These are phyloP conservation scores for Magnaporthiopsis rhizophila DNA, from an alignment of 2,329 filamentous ascomycete genomes.

Conservation along the genomic window DNA sequence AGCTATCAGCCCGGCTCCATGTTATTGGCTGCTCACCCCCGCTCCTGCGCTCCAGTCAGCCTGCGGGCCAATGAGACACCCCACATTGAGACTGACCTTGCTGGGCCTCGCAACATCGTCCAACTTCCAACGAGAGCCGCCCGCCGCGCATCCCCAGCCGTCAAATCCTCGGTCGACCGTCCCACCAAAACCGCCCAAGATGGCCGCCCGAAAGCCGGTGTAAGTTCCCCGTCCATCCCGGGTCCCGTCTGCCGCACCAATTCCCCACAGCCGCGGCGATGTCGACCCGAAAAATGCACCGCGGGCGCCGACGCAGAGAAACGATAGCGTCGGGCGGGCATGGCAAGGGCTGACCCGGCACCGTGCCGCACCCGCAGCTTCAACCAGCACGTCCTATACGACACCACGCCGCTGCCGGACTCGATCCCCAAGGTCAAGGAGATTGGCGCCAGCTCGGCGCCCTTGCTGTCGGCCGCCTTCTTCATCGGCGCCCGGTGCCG, in stretches of 20 bases:
- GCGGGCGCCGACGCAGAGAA: slow-evolving; percentile 18
- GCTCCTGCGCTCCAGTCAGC: slow-evolving; percentile 6
- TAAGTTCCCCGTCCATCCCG: slow-evolving; percentile 25
- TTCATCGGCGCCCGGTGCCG: slow-evolving; percentile 96
- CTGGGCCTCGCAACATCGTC: neutral
- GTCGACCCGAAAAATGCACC: neutral
- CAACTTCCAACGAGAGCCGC: slow-evolving; percentile 9
- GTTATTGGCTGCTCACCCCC: slow-evolving; percentile 13
- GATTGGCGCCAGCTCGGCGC: slow-evolving; percentile 86
- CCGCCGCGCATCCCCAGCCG: slow-evolving; percentile 12
- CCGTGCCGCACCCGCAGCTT: slow-evolving; percentile 52
- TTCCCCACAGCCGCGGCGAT: slow-evolving; percentile 8
- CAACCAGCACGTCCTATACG: slow-evolving; percentile 86
- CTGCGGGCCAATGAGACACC: slow-evolving; percentile 14
- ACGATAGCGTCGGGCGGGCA: neutral
- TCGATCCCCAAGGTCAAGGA: slow-evolving; percentile 89
- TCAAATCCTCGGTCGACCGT: slow-evolving; percentile 9
- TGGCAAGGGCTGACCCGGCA: neutral
- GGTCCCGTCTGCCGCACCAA: slow-evolving; percentile 7
- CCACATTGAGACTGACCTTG: slow-evolving; percentile 6
- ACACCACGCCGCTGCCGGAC: slow-evolving; percentile 90
- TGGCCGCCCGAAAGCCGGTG: slow-evolving; percentile 54
- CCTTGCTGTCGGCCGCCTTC: slow-evolving; percentile 83
- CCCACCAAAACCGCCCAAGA: slow-evolving; percentile 34
- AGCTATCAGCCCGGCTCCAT: neutral